Percentiles rank a stretch among this genome's conserved stretches.
Conservation (phyloP, 2,329 filamentous ascomycete species). For the Hypocreales sp. region DNA sequence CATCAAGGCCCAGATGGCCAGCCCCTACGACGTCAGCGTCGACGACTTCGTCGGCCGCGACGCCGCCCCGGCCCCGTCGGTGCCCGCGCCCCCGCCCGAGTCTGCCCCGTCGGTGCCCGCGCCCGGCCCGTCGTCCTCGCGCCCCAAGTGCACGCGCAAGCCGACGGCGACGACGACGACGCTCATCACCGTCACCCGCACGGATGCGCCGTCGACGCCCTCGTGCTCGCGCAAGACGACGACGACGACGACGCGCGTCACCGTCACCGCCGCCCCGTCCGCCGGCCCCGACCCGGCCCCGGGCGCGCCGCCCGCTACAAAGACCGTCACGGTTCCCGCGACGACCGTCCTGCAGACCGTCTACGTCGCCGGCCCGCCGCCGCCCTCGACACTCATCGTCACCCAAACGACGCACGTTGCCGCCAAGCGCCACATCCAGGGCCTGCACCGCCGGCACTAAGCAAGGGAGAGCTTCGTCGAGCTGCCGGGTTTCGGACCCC, state of each 20-base stretch:
- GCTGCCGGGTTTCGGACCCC: too few species aligned
- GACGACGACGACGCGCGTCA: conserved; percentile 5
- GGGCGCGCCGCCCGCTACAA: background rate
- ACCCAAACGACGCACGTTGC: conserved; percentile 3
- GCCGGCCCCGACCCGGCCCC: background rate
- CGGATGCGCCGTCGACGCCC: too few species aligned
- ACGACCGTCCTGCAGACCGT: conserved; percentile 1
- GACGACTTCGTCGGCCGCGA: conserved; percentile 8
- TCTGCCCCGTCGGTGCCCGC: conserved; percentile 1
- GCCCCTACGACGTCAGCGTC: conserved; percentile 28
- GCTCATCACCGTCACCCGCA: too few species aligned
- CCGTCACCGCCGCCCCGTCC: conserved; percentile 12
- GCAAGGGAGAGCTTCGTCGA: too few species aligned
- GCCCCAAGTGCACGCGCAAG: too few species aligned
- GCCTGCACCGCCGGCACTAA: background rate
- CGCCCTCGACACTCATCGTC: conserved; percentile 2
- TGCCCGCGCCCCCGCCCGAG: conserved; percentile 1
- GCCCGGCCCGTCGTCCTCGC: too few species aligned
- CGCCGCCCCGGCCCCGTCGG: background rate
- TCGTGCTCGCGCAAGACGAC: too few species aligned
- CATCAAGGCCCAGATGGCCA: conserved; percentile 27
- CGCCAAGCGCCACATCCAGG: background rate
- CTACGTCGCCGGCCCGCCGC: conserved; percentile 5
- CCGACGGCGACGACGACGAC: too few species aligned
- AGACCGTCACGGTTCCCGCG: conserved; percentile 16